phyloP scores from a whole-genome alignment of 2,329 filamentous ascomycete species.

The Cordyceps farinosa region DNA sequence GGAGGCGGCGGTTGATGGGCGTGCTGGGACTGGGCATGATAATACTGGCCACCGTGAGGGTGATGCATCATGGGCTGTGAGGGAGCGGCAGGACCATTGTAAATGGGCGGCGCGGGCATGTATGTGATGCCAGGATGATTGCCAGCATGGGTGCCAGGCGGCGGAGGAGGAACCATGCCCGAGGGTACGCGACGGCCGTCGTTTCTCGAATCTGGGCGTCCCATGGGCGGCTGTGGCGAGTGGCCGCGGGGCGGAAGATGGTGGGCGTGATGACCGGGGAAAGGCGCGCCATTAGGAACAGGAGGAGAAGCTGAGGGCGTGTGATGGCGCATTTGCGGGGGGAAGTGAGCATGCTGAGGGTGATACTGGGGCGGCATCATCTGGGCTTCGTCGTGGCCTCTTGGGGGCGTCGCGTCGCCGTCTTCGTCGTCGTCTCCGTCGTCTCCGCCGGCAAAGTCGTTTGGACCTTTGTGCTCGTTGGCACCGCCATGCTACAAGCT shows the following conservation, averaged over 20 bases:
- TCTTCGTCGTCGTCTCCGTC: conserved; percentile 81
- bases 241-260: conserved; percentile 58
- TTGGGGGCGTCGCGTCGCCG: conserved; percentile 64
- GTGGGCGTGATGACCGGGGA: conserved; percentile 49
- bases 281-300: conserved; percentile 71
- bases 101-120: conserved; percentile 81
- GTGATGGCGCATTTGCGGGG: conserved; percentile 76
- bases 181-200: conserved; percentile 72
- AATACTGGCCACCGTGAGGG: conserved; percentile 39
- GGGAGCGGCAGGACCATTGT: conserved; percentile 58
- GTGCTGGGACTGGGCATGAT: conserved; percentile 25
- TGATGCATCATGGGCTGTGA: conserved; percentile 34
- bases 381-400: conserved; percentile 57
- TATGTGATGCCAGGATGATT: conserved; percentile 66
- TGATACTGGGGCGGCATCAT: conserved; percentile 71
- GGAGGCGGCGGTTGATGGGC: conserved; percentile 30
- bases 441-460: conserved; percentile 85
- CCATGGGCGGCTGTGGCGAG: conserved; percentile 74
- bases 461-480: conserved; percentile 93
- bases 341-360: conserved; percentile 61
- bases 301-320: conserved; percentile 87
- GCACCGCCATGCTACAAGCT: conserved; percentile 73
- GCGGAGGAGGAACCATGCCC: conserved; percentile 64
- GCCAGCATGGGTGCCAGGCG: conserved; percentile 45
- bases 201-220: conserved; percentile 67